Evolutionary conservation across 2,329 filamentous ascomycete genomes (phyloP), one percentile per base, ranked within the genome.

Genomic region (Dryadomyces quercus-mongolicae): DNA sequence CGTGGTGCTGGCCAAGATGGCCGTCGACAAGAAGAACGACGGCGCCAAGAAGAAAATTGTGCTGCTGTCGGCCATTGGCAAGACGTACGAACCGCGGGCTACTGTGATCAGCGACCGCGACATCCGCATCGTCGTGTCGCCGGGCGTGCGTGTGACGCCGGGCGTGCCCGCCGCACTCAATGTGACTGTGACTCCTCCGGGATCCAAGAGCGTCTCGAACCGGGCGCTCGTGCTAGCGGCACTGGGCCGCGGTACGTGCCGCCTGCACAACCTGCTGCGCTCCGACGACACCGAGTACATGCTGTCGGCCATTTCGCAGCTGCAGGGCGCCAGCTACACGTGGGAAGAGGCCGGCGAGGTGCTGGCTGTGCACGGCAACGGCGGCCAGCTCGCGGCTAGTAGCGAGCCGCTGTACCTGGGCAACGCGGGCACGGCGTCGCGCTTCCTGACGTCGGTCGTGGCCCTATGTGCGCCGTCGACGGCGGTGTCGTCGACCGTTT

Each of bases 271-370:
- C 63, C 74, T 98, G 36, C 78, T 98, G 12, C 92, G 96, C 69
- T 97, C 93, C 0, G 93, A 97, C 62, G 93, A 98, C 65, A 95
- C 91, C 0, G 89, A 97, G 67, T 93, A 88, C 68, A 98, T 98
- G 93, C 75, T 98, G 47, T 89, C 89, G 55, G 92, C 93, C n/a
- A 83, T 98, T 55, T 79, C 81, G 25, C 84, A 85, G 62, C 79
- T 98, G 22, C 84, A 87, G 36, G 93, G 91, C 34, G 92, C 91
- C 18, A 86, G 85, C 0, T 97, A 94, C 70, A 81, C 84, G 1
- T 98, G 92, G 92, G 89, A 96, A 68, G 87, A 96, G 52, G 86
- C 90, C 55, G 93, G 93, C n/a, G 88, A 93, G 62, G 83, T 93
- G 9, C 77, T 98, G 31, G 83, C 94, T 3, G 87, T 98, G 16